Conservation (phyloP, 1,284 basidiomycete species). For the Pseudozyma pruni region DNA sequence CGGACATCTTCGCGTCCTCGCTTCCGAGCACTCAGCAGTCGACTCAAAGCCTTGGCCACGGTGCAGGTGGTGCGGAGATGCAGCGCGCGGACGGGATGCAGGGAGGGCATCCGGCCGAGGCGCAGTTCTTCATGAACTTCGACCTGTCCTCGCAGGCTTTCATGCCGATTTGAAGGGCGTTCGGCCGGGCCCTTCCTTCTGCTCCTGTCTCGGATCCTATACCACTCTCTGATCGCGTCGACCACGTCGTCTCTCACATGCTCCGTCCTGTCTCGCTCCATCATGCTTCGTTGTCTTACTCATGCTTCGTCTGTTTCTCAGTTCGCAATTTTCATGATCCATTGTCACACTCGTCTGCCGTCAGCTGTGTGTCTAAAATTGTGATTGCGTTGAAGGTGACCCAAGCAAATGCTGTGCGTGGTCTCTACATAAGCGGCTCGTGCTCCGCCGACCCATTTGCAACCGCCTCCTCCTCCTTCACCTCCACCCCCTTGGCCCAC, state of each 20-base stretch:
- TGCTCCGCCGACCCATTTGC: conserved; percentile 4
- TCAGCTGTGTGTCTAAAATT: neutral
- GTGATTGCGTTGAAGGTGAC: neutral
- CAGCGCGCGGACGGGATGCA: neutral
- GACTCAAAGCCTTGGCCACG: too few species aligned
- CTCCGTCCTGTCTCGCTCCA: too few species aligned
- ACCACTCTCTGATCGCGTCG: neutral
- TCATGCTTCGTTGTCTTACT: neutral
- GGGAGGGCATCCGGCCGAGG: neutral
- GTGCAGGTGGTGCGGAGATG: neutral
- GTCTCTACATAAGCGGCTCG: conserved; percentile 14
- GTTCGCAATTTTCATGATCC: too few species aligned
- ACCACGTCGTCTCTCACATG: neutral
- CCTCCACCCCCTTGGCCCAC: conserved; percentile 12
- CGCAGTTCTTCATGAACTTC: conserved; percentile 26
- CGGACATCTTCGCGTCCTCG: neutral
- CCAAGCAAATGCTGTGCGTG: too few species aligned
- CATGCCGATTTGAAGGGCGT: neutral
- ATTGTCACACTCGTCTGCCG: neutral
- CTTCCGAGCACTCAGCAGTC: conserved; percentile 3
- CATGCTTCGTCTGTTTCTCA: neutral
- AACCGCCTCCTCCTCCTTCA: neutral
- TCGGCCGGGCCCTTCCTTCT: conserved; percentile 2
- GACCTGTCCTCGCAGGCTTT: conserved; percentile 19
- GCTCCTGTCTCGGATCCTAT: neutral